Conservation (phyloP, 2,329 filamentous ascomycete species). For the Colletotrichum ledebouriae region DNA sequence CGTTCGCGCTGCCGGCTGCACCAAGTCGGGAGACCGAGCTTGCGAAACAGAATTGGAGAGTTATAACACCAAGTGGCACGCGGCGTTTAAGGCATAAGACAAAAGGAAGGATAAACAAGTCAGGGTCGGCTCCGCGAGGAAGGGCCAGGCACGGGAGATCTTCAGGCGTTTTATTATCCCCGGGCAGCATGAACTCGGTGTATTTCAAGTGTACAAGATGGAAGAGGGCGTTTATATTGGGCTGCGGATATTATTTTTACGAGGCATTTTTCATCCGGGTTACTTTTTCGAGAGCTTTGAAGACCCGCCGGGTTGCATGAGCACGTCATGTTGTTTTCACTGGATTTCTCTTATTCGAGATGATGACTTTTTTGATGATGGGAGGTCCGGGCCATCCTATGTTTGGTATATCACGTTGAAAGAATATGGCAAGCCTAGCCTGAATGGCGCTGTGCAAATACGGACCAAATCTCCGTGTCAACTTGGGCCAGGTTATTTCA, state of each 20-base stretch:
- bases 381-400: slow-evolving; percentile 13
- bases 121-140: slow-evolving; percentile 1
- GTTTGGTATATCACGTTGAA: slow-evolving; percentile 33
- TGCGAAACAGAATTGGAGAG: slow-evolving; percentile 79
- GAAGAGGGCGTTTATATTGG: slow-evolving; percentile 41
- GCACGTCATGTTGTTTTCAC: slow-evolving; percentile 9
- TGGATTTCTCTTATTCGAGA: slow-evolving; percentile 18
- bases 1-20: slow-evolving; percentile 82
- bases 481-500: background rate
- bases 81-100: slow-evolving; percentile 56
- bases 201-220: slow-evolving; percentile 34
- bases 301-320: slow-evolving; percentile 29
- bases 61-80: slow-evolving; percentile 63
- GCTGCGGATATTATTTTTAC: slow-evolving; percentile 25
- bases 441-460: slow-evolving; percentile 24
- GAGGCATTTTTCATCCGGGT: slow-evolving; percentile 21
- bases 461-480: slow-evolving; percentile 9
- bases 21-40: slow-evolving; percentile 65
- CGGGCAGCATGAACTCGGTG: slow-evolving; percentile 32
- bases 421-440: slow-evolving; percentile 15
- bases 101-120: slow-evolving; percentile 50
- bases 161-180: slow-evolving; percentile 37
- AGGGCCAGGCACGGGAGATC: slow-evolving; percentile 9
- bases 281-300: slow-evolving; percentile 15
- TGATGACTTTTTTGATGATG: slow-evolving; percentile 23